Base-by-base conservation (phyloP, 257 asterid species). In the Salvia rosmarinus region DNA sequence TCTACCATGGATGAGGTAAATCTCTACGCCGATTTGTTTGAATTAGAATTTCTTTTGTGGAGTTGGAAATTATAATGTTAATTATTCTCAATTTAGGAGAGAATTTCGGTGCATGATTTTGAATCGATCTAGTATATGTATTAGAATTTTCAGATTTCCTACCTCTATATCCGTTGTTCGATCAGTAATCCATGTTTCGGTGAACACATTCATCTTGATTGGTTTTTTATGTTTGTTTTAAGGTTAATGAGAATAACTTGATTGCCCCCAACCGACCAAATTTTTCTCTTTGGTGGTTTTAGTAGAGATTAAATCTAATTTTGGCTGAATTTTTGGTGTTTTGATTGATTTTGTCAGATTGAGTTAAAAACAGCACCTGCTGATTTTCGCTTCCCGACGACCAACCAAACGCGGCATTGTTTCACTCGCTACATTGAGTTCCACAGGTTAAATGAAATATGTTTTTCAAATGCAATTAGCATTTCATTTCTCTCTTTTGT, bases 321-420 rank as follows among this genome's bases (percentile, higher is more conserved):
- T 44, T 37, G 11, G 13, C 12, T 16, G 61, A 35, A 59, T 39
- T 43, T 43, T 17, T 8, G 30, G n/a, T 21, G 76, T 50, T 21
- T 21, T 21, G 60, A 7, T 52, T 65, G 64, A 0, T 34, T 71
- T 76, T 21, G 44, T 70, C 87, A 90, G 97, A 84, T 89, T 82
- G 98, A 87, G 71, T 77, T 93, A 34, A 90, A 84, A 83, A 93
- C 98, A 71, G 97, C 96, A 0, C 97, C 98, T 11, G 96, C 92
- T 71, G 98, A 93, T 85, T 90, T 85, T 70, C 96, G 98, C 19
- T 93, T 90, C 84, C 98, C 98, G 43, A 93, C 98, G 2, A 93
- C 98, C 66, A 93, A 93, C 73, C 98, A 93, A 82, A 84, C 96
- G 7, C 87, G 98, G 73, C 97, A 93, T 75, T 90, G 96, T 76